These are phyloP conservation scores for Malus sieversii DNA, from an alignment of 306 rosid genomes.

Conservation along the genomic window DNA sequence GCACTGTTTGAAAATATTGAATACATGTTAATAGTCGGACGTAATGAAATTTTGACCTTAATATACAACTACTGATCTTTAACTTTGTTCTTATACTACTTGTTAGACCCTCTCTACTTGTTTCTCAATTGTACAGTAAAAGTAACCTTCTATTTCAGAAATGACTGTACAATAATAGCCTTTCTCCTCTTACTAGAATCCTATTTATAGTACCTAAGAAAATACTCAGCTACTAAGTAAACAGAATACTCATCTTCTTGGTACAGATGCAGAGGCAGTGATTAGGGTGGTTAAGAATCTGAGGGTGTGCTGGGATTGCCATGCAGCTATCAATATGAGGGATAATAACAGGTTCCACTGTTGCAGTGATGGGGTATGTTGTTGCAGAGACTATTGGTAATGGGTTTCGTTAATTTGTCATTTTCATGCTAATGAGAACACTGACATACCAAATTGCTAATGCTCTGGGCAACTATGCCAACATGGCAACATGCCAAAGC, in stretches of 20 bases:
- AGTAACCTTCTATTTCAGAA: too few relatives aligned
- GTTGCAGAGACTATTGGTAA: conserved; percentile 37
- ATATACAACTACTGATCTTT: too few relatives aligned
- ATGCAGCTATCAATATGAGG: conserved; percentile 34
- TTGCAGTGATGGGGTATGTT: conserved; percentile 31
- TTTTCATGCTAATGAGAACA: background rate
- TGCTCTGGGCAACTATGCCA: background rate
- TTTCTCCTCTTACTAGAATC: too few relatives aligned
- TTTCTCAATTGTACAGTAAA: too few relatives aligned
- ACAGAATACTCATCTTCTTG: conserved; percentile 9
- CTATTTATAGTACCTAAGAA: too few relatives aligned
- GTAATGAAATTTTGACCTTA: too few relatives aligned
- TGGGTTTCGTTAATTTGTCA: background rate
- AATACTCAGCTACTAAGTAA: too few relatives aligned
- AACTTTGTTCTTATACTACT: too few relatives aligned
- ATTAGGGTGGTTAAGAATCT: conserved; percentile 36
- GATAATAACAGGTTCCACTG: conserved; percentile 35
- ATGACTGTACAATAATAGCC: too few relatives aligned
- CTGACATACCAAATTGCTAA: background rate
- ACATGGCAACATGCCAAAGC: background rate
- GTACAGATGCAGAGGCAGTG: conserved; percentile 21
- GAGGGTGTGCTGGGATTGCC: conserved; percentile 35
- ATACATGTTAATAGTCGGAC: too few relatives aligned
- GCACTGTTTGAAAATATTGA: too few relatives aligned
- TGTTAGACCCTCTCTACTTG: too few relatives aligned